phyloP scores from a whole-genome alignment of 257 asterid species.

The Nyctanthes arbortristis region DNA sequence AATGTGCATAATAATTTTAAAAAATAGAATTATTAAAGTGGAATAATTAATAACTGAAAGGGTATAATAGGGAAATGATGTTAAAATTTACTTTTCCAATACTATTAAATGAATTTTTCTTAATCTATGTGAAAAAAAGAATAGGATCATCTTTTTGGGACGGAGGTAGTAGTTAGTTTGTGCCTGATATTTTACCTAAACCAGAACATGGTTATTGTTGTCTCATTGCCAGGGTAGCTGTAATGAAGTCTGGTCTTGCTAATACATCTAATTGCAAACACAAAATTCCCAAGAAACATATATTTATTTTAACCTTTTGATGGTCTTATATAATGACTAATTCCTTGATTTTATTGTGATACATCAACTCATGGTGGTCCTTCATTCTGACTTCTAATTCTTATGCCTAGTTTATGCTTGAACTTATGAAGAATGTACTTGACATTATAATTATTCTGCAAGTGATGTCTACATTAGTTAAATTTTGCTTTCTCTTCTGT shows the following conservation, averaged over 20 bases:
- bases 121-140: no score
- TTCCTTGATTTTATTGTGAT: conserved; percentile 8
- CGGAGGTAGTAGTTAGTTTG: neutral
- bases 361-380: neutral
- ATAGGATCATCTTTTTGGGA: no score
- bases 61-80: no score
- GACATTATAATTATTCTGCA: neutral
- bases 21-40: no score
- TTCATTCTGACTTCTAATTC: conserved; percentile 1
- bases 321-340: neutral
- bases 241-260: conserved; percentile 3
- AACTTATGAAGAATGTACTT: neutral
- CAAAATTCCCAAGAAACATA: neutral
- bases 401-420: neutral
- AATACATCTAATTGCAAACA: neutral
- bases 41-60: no score
- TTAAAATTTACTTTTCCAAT: no score
- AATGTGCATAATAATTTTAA: no score
- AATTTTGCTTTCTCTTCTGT: conserved; percentile 10
- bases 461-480: neutral
- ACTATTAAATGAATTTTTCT: no score
- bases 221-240: neutral
- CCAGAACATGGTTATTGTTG: neutral
- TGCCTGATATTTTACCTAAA: neutral
- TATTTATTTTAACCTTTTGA: neutral